Evolutionary conservation across 1,284 basidiomycete species (phyloP).

Genomic region (Trichosporon faecale): DNA sequence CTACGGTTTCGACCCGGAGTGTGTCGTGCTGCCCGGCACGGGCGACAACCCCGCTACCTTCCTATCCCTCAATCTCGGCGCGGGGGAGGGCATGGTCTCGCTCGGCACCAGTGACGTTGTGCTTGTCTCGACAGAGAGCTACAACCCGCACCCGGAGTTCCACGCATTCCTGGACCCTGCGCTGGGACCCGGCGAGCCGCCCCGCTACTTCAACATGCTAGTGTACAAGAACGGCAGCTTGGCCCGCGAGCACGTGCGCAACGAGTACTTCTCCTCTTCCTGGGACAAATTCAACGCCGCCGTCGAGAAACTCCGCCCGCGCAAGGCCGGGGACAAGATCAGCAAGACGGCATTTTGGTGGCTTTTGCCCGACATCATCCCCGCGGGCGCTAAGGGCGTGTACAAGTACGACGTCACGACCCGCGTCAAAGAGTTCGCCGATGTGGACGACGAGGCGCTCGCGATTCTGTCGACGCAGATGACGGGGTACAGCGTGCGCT

Average conservation of each 20-base stretch:
- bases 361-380: slow-evolving; percentile 56
- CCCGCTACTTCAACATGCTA: slow-evolving; percentile 54
- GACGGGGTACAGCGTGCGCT: slow-evolving; percentile 53
- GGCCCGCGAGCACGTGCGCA: slow-evolving; percentile 73
- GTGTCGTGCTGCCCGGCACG: slow-evolving; percentile 78
- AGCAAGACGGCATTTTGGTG: slow-evolving; percentile 56
- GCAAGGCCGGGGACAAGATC: slow-evolving; percentile 41
- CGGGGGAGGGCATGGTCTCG: slow-evolving; percentile 74
- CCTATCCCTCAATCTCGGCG: slow-evolving; percentile 58
- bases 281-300: slow-evolving; percentile 73
- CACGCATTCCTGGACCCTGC: slow-evolving; percentile 57
- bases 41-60: slow-evolving; percentile 91
- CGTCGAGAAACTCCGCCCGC: slow-evolving; percentile 52
- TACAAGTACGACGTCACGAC: slow-evolving; percentile 37
- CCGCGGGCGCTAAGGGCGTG: slow-evolving; percentile 38
- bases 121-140: slow-evolving; percentile 62
- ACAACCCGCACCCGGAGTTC: slow-evolving; percentile 54
- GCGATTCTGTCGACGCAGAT: slow-evolving; percentile 83
- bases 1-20: slow-evolving; percentile 74
- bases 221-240: slow-evolving; percentile 67
- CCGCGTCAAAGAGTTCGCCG: slow-evolving; percentile 43
- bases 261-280: slow-evolving; percentile 59
- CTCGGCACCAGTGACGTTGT: slow-evolving; percentile 90
- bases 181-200: slow-evolving; percentile 25
- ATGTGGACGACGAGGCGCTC: slow-evolving; percentile 62